Base-by-base conservation (phyloP, 1,139 yeast genomes). In the Blastobotrys malaysiensis region DNA sequence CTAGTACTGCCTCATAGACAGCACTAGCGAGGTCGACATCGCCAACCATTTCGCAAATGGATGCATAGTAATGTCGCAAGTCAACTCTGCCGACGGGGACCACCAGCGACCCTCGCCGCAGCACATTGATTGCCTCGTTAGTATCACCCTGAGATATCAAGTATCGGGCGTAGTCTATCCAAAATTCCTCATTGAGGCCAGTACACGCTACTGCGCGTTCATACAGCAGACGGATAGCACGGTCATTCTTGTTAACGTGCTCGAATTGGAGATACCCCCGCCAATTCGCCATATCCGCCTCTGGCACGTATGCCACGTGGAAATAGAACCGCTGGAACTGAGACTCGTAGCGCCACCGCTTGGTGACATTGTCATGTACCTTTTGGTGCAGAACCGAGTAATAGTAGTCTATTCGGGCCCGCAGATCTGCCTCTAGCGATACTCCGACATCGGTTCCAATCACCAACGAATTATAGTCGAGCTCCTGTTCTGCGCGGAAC, bases 141-240 rank as follows among this genome's bases (percentile, higher is more conserved):
- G 43, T 16, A 43, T 52, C 39, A 6, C 51, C 49, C 2, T 53
- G 52, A 2, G 69, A 66, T 6, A 67, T 52, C 51, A 71, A 61
- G 73, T 73, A 73, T 14, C 87, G 77, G 1, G 81, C 71, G 63
- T 81, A 85, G 51, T 82, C 77, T 22, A 84, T 65, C 91, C 95
- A 87, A 48, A 86, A 72, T 43, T 71, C 73, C 1, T 80, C 78
- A 59, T 84, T 80, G 13, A 71, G 66, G 0, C 83, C 82, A 2
- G 83, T 75, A 0, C 80, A 70, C 4, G 81, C 72, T 4, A 85
- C 58, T 1, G 71, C 72, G 1, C 69, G 69, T 59, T 83, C 85
- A 63, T 83, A 88, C 1, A 78, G 64, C 39, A 78, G 72, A 9
- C 68, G 67, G 5, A 80, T 61, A 45, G 75, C 65, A 5, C 53